phyloP scores from a whole-genome alignment of 371 early-diverging fungal genomes.

The Mucor lusitanicus region DNA sequence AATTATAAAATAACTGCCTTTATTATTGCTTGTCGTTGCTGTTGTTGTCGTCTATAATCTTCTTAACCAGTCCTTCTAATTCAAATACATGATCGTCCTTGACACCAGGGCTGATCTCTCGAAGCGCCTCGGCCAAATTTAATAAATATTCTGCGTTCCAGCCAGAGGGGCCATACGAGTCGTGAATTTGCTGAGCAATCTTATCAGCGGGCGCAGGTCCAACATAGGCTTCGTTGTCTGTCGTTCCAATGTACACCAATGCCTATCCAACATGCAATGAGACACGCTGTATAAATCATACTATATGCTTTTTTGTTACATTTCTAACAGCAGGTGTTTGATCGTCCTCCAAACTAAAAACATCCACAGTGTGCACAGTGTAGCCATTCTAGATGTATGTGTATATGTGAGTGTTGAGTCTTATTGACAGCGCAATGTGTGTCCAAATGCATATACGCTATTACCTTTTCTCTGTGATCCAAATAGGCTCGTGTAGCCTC shows the following conservation, averaged over 20 bases:
- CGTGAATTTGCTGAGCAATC: constrained; percentile 75
- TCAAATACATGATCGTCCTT: constrained; percentile 66
- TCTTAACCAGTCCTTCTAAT: constrained; percentile 58
- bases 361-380: constrained; percentile 68
- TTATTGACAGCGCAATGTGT: constrained; percentile 8
- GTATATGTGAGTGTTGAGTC: not conserved
- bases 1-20: not conserved
- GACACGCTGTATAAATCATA: not conserved
- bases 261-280: constrained; percentile 46
- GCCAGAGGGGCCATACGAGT: constrained; percentile 75
- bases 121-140: constrained; percentile 68
- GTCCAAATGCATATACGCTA: not conserved
- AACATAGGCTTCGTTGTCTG: constrained; percentile 79
- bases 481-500: constrained; percentile 71
- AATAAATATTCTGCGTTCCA: constrained; percentile 78
- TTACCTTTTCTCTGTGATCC: constrained; percentile 87
- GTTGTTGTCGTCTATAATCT: constrained; percentile 22
- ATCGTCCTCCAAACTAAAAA: constrained; percentile 55
- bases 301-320: constrained; percentile 39
- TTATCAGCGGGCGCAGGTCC: constrained; percentile 72
- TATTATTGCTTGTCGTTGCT: not conserved
- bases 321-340: constrained; percentile 53
- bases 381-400: constrained; percentile 63
- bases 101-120: constrained; percentile 59
- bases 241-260: constrained; percentile 82